Percentiles rank a stretch among this genome's conserved stretches.
Evolutionary conservation across 371 early-diverging fungal genomes (phyloP).

Genomic region (Cokeromyces recurvatus): DNA sequence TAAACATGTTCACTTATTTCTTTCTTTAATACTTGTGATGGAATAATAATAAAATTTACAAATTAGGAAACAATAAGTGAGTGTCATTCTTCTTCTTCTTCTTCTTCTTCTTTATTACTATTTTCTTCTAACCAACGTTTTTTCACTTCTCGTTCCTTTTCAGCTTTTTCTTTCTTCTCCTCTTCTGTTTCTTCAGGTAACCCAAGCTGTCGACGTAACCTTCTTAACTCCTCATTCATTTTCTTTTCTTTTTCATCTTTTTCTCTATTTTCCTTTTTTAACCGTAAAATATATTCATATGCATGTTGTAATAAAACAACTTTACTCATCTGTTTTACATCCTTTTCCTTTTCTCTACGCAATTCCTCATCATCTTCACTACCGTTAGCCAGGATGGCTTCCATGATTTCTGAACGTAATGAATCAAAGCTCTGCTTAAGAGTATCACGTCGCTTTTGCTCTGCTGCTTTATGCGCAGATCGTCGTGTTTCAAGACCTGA

Average conservation of each 20-base stretch:
- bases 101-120: too few relatives aligned
- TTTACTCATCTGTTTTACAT: slow-evolving; percentile 52
- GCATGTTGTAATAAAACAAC: slow-evolving; percentile 46
- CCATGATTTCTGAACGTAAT: slow-evolving; percentile 65
- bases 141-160: slow-evolving; percentile 20
- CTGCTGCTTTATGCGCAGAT: slow-evolving; percentile 87
- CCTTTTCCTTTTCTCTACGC: slow-evolving; percentile 30
- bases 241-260: slow-evolving; percentile 34
- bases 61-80: too few relatives aligned
- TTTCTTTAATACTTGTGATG: too few relatives aligned
- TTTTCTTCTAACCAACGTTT: too few relatives aligned
- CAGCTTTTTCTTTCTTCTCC: slow-evolving; percentile 21
- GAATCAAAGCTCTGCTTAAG: slow-evolving; percentile 84
- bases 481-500: slow-evolving; percentile 72
- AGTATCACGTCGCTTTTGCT: slow-evolving; percentile 91
- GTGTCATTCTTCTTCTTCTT: too few relatives aligned
- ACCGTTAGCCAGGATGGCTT: slow-evolving; percentile 45
- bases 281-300: slow-evolving; percentile 53
- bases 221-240: slow-evolving; percentile 33
- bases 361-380: not conserved
- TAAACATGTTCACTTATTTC: too few relatives aligned
- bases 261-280: slow-evolving; percentile 42
- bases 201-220: slow-evolving; percentile 27
- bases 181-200: slow-evolving; percentile 28
- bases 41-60: too few relatives aligned